Base-by-base conservation (phyloP, 768 basidiomycete genomes). In the Chalciporus sphaerocephalus region DNA sequence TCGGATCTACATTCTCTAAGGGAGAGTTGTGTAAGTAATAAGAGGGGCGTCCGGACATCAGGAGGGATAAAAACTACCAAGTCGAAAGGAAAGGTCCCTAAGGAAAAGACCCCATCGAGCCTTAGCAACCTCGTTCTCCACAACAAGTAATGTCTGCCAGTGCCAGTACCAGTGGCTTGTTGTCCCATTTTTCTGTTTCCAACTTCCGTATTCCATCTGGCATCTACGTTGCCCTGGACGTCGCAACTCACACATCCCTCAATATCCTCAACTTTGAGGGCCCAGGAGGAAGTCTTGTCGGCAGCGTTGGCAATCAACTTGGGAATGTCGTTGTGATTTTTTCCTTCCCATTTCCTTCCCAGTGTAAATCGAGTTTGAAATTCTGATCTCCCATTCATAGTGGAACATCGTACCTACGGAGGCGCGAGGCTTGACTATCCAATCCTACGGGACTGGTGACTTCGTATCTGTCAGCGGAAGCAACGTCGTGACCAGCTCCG, bases 171-270 rank as follows among this genome's bases (percentile, higher is more conserved):
- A 12, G 33, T 44, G 23, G 35, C 12, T 22, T 22, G 11, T 13
- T 44, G 33, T 3, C n/a, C 24, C 0, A 37, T 4, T 40, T 12
- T 9, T 18, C 39, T n/a, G 18, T 40, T 11, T 40, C 45, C n/a
- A 47, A 47, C 17, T 38, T 48, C 17, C 33, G 25, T 13, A 24
- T 47, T 28, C 46, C 46, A 36, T 25, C 34, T 13, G 50, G 50
- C 27, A 47, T 46, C 18, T 51, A 51, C 16, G 32, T 48, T 13
- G 22, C 38, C 38, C 47, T 51, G 50, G 40, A 51, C n/a, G 46
- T 41, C 3, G 38, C 27, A 7, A 51, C 50, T 21, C 40, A 40
- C 22, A 51, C 50, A 10, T 51, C 48, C 37, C 21, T 51, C 41
- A 48, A 51, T 11, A 16, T 51, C 12, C 20, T 47, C 13, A 6